These are phyloP conservation scores for Pestalotiopsis sp. DNA, from an alignment of 2,329 filamentous ascomycete species.

Conservation along the genomic window DNA sequence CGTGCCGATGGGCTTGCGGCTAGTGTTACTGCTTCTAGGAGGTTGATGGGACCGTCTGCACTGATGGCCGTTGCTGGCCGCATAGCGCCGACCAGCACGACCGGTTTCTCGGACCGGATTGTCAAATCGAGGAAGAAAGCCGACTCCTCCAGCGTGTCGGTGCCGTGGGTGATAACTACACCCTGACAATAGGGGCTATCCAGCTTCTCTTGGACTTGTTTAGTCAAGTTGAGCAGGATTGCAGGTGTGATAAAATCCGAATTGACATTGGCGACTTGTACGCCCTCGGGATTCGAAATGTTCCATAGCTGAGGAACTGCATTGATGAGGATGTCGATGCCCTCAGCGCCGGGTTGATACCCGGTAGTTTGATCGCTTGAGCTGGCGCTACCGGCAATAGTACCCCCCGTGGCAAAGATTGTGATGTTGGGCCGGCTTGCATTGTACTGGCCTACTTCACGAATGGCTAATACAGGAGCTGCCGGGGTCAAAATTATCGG, in stretches of 20 bases:
- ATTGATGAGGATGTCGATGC: constrained; percentile 53
- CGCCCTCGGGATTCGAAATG: constrained; percentile 56
- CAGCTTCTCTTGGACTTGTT: constrained; percentile 51
- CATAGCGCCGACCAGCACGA: constrained; percentile 66
- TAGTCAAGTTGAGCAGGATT: constrained; percentile 50
- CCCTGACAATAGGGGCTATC: constrained; percentile 44
- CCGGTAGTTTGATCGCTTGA: constrained; percentile 49
- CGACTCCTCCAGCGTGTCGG: constrained; percentile 66
- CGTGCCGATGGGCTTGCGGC: constrained; percentile 48
- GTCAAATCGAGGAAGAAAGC: constrained; percentile 66
- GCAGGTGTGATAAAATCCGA: constrained; percentile 50
- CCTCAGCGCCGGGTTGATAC: constrained; percentile 45
- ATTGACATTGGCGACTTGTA: constrained; percentile 54
- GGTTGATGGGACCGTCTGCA: constrained; percentile 65
- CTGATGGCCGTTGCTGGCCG: constrained; percentile 63
- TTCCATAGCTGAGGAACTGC: constrained; percentile 58
- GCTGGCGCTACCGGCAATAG: constrained; percentile 57
- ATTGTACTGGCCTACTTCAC: no score
- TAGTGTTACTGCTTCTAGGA: constrained; percentile 61
- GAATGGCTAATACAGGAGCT: no score
- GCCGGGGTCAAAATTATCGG: no score
- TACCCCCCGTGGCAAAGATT: constrained; percentile 61
- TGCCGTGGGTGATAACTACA: constrained; percentile 66
- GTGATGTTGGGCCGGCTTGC: constrained; percentile 62
- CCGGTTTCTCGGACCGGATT: constrained; percentile 58